These are phyloP conservation scores for Podospora appendiculata DNA, from an alignment of 495 filamentous ascomycete genomes.

Conservation along the genomic window DNA sequence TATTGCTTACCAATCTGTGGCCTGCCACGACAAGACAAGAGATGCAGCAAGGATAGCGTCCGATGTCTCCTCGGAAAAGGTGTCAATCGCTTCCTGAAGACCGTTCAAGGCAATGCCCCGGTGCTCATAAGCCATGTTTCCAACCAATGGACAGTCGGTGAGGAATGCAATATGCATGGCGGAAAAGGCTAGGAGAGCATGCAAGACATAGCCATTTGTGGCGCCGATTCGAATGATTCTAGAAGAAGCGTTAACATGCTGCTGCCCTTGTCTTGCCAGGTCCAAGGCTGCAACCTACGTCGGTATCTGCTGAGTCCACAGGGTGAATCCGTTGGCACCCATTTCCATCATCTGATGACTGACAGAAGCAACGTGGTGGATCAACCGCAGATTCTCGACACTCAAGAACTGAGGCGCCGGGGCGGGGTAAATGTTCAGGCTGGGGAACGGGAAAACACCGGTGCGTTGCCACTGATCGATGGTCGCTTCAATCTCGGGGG, in stretches of 20 bases:
- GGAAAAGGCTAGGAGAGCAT: slow-evolving; percentile 81
- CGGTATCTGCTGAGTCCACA: slow-evolving; percentile 89
- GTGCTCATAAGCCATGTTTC: slow-evolving; percentile 80
- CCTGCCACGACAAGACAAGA: slow-evolving; percentile 91
- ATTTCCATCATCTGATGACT: slow-evolving; percentile 72
- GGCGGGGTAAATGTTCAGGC: slow-evolving; percentile 61
- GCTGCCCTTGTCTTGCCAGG: slow-evolving; percentile 9
- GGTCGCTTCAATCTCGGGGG: slow-evolving; percentile 68
- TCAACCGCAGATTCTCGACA: slow-evolving; percentile 71
- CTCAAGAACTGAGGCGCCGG: slow-evolving; percentile 60
- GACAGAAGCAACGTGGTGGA: slow-evolving; percentile 84
- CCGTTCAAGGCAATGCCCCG: slow-evolving; percentile 78
- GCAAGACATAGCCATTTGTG: slow-evolving; percentile 83
- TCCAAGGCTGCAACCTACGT: slow-evolving; percentile 50
- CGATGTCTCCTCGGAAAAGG: slow-evolving; percentile 78
- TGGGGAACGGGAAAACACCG: slow-evolving; percentile 80
- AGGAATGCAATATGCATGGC: slow-evolving; percentile 86
- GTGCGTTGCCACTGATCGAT: slow-evolving; percentile 80
- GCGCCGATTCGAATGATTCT: slow-evolving; percentile 83
- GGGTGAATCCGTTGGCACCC: slow-evolving; percentile 69
- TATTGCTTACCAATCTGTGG: slow-evolving; percentile 81
- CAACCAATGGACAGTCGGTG: slow-evolving; percentile 71
- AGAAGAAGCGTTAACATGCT: slow-evolving; percentile 13
- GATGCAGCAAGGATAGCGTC: slow-evolving; percentile 92
- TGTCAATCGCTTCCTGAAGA: slow-evolving; percentile 74